A percentile compares a stretch with the other conserved stretches of the same genome.
phyloP scores from a whole-genome alignment of 1,284 basidiomycete species.

The Sanghuangporus weigelae region DNA sequence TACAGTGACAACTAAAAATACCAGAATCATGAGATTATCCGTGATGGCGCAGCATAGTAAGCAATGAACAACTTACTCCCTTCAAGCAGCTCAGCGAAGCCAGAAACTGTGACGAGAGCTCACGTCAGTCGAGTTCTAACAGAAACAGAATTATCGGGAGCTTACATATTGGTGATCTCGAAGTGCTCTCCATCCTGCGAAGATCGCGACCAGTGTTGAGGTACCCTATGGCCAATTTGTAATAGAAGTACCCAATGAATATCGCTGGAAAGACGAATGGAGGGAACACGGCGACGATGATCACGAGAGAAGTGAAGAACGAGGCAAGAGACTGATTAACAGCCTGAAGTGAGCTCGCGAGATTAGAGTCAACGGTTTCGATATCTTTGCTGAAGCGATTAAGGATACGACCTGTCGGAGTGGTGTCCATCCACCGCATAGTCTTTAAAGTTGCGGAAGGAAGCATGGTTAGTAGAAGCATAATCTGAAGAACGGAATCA shows the following conservation, averaged over 20 bases:
- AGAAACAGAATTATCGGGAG: no score
- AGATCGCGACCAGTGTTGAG: conserved; percentile 73
- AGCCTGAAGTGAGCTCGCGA: conserved; percentile 63
- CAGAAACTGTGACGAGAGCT: conserved; percentile 44
- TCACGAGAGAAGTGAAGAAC: conserved; percentile 58
- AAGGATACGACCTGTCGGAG: conserved; percentile 44
- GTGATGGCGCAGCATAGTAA: neutral
- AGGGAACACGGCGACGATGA: conserved; percentile 56
- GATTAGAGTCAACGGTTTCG: conserved; percentile 68
- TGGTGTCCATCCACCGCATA: conserved; percentile 32
- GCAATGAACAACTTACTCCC: conserved; percentile 35
- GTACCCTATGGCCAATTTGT: conserved; percentile 65
- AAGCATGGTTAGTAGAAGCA: no score
- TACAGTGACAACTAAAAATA: conserved; percentile 57
- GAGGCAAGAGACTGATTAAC: conserved; percentile 71
- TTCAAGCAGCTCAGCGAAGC: conserved; percentile 74
- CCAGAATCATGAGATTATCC: neutral
- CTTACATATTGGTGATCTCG: conserved; percentile 46
- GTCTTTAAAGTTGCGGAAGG: neutral
- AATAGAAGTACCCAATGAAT: conserved; percentile 59
- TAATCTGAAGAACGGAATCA: no score
- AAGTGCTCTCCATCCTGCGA: conserved; percentile 73
- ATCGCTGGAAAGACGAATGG: conserved; percentile 67
- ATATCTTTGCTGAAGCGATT: conserved; percentile 74
- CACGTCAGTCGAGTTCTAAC: neutral